Conservation (phyloP, 768 basidiomycete species). For the Leccinellum luteum region DNA sequence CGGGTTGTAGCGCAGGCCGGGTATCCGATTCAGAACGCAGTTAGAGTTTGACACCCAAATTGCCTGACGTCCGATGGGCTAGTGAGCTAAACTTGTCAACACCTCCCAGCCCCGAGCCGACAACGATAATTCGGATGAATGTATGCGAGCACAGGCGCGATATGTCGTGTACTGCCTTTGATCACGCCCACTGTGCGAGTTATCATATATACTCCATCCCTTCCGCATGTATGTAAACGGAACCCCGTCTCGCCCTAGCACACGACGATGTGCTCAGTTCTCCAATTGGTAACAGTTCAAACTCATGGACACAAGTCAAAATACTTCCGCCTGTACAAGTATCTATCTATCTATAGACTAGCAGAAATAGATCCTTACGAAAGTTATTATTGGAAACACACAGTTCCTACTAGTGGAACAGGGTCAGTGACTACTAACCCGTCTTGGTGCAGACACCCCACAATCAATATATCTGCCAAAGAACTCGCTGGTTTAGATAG, state of each 20-base stretch:
- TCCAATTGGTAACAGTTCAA: not conserved
- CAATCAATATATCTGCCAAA: not conserved
- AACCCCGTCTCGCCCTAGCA: not conserved
- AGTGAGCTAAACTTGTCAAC: too few species aligned
- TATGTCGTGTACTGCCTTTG: not conserved
- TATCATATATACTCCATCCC: not conserved
- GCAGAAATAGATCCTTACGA: not conserved
- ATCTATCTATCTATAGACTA: constrained; percentile 1
- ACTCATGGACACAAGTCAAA: not conserved
- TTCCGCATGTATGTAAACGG: not conserved
- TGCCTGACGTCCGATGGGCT: too few species aligned
- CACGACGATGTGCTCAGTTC: not conserved
- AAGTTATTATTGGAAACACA: not conserved
- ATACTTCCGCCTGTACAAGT: not conserved
- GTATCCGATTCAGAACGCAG: not conserved
- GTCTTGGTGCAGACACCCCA: not conserved
- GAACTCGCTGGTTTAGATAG: not conserved
- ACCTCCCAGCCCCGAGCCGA: not conserved
- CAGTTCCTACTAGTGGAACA: not conserved
- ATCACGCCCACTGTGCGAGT: not conserved
- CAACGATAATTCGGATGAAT: not conserved
- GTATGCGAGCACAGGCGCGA: not conserved
- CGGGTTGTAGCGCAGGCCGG: not conserved
- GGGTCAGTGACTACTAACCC: not conserved
- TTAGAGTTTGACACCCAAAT: not conserved